Percentiles rank a stretch among this genome's conserved stretches.
Evolutionary conservation across 2,329 filamentous ascomycete species (phyloP).

Genomic region (Penicillium palitans): DNA sequence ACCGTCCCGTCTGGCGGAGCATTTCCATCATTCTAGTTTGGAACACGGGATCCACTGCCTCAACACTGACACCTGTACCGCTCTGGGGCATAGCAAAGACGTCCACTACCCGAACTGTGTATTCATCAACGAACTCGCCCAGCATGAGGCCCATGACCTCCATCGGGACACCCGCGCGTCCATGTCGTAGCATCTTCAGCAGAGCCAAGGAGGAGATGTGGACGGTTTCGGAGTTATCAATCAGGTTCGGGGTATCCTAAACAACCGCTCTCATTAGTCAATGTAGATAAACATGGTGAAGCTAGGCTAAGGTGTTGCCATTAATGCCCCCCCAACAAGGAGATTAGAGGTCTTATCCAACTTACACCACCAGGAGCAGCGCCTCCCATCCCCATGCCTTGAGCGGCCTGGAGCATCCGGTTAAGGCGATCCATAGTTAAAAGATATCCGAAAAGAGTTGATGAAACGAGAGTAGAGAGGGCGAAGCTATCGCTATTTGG

Average conservation of each 20-base stretch:
- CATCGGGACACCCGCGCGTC: constrained; percentile 96
- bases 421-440: constrained; percentile 83
- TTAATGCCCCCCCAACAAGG: constrained; percentile 9
- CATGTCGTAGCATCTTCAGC: constrained; percentile 97
- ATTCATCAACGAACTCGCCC: constrained; percentile 98
- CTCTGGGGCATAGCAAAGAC: constrained; percentile 99
- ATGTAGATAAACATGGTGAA: background rate
- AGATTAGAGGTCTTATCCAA: constrained; percentile 16
- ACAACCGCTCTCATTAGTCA: constrained; percentile 1
- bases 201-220: constrained; percentile 98
- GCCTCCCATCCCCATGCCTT: constrained; percentile 54
- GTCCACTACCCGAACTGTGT: constrained; percentile 96
- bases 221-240: constrained; percentile 98
- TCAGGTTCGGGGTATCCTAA: constrained; percentile 84
- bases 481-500: constrained; percentile 32
- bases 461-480: constrained; percentile 20
- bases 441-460: constrained; percentile 20
- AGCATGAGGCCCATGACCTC: constrained; percentile 99
- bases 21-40: constrained; percentile 99
- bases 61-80: constrained; percentile 95
- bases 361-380: constrained; percentile 44
- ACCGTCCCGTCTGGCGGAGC: constrained; percentile 95
- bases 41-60: constrained; percentile 97
- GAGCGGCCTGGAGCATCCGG: constrained; percentile 76
- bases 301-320: background rate